These are phyloP conservation scores for Malassezia vespertilionis DNA, from an alignment of 1,284 basidiomycete genomes.

Conservation along the genomic window DNA sequence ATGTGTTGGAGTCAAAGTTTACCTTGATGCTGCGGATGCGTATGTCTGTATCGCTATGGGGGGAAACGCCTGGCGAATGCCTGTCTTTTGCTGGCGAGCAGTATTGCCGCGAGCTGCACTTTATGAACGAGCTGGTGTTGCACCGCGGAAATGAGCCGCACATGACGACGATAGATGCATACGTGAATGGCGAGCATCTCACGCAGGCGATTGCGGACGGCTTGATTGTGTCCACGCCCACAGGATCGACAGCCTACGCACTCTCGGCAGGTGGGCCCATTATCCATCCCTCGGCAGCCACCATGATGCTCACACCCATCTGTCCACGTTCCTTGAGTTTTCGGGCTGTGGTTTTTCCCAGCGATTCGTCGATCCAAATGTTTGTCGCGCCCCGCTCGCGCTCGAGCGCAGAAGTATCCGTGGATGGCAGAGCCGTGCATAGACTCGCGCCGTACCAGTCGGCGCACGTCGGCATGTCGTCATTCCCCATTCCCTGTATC, in stretches of 20 bases:
- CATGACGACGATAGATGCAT: constrained; percentile 84
- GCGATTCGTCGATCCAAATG: constrained; percentile 67
- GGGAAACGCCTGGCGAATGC: constrained; percentile 1
- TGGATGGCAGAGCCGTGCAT: constrained; percentile 78
- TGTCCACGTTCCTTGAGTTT: constrained; percentile 87
- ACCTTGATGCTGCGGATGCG: constrained; percentile 37
- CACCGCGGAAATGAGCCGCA: constrained; percentile 85
- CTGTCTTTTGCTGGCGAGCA: constrained; percentile 8
- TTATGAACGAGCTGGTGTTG: constrained; percentile 91
- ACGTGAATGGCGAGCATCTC: constrained; percentile 85
- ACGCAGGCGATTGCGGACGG: constrained; percentile 84
- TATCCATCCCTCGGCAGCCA: constrained; percentile 81
- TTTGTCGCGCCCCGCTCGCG: constrained; percentile 72
- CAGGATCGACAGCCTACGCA: constrained; percentile 92
- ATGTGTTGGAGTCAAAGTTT: constrained; percentile 28
- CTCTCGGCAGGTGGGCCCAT: constrained; percentile 91
- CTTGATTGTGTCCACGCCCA: constrained; percentile 86
- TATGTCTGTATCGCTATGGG: constrained; percentile 9
- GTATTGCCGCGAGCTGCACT: constrained; percentile 64
- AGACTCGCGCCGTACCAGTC: constrained; percentile 70
- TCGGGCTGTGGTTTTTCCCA: constrained; percentile 76
- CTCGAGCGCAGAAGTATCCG: constrained; percentile 74
- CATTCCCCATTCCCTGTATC: constrained; percentile 74
- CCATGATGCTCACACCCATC: constrained; percentile 83
- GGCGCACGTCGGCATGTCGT: constrained; percentile 71